A percentile compares a stretch with the other conserved stretches of the same genome.
phyloP scores from a whole-genome alignment of 345 rosid genomes.

The Leavenworthia alabamica region DNA sequence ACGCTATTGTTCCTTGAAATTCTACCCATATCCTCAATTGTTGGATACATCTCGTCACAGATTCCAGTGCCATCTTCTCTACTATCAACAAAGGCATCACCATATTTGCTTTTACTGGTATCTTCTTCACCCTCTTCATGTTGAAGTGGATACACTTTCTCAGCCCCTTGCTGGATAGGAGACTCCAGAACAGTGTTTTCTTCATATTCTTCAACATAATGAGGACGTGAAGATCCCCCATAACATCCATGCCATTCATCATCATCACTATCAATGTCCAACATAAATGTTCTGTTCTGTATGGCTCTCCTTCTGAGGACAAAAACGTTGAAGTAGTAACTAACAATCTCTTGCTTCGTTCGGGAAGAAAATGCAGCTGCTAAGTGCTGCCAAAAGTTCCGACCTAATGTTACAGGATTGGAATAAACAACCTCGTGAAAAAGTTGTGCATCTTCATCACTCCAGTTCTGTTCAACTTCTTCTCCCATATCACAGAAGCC shows the following conservation, averaged over 20 bases:
- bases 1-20: slow-evolving; percentile 18
- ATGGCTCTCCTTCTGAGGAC: slow-evolving; percentile 49
- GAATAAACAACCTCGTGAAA: slow-evolving; percentile 55
- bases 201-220: slow-evolving; percentile 38
- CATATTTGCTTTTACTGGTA: slow-evolving; percentile 14
- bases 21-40: slow-evolving; percentile 9
- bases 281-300: slow-evolving; percentile 50
- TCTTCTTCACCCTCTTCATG: slow-evolving; percentile 25
- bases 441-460: slow-evolving; percentile 46
- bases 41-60: slow-evolving; percentile 14
- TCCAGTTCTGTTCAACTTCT: slow-evolving; percentile 51
- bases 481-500: slow-evolving; percentile 78
- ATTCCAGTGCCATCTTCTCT: slow-evolving; percentile 28
- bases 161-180: slow-evolving; percentile 23
- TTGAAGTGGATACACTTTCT: slow-evolving; percentile 13
- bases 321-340: slow-evolving; percentile 73
- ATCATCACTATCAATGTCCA: slow-evolving; percentile 68
- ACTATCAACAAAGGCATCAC: slow-evolving; percentile 16
- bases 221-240: slow-evolving; percentile 17
- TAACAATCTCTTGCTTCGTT: slow-evolving; percentile 50
- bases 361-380: slow-evolving; percentile 48
- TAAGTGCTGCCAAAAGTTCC: slow-evolving; percentile 63
- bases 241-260: slow-evolving; percentile 60
- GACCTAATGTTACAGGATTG: slow-evolving; percentile 44
- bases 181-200: slow-evolving; percentile 50